Percentiles rank a stretch among this genome's conserved stretches.
Conservation (phyloP, 495 filamentous ascomycete species). For the Neurospora tetraspora region DNA sequence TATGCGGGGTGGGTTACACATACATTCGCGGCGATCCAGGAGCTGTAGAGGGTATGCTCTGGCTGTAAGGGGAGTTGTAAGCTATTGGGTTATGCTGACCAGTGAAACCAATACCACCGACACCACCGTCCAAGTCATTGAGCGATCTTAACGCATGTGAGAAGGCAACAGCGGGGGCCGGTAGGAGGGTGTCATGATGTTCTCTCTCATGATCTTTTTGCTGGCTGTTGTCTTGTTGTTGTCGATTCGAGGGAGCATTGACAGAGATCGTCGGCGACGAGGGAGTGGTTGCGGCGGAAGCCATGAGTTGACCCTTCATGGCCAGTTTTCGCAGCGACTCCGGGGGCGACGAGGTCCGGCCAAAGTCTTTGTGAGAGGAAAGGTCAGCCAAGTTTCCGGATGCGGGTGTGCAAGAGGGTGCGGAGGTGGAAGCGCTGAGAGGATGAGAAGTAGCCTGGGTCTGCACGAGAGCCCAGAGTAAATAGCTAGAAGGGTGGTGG, state of each 20-base stretch:
- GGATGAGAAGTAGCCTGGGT: not conserved
- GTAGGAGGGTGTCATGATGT: constrained; percentile 12
- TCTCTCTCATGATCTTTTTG: not conserved
- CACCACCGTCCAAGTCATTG: constrained; percentile 17
- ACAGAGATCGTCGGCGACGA: constrained; percentile 20
- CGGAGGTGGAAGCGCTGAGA: not conserved
- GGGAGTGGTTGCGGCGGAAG: constrained; percentile 17
- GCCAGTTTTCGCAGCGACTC: constrained; percentile 38
- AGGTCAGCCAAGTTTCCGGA: constrained; percentile 18
- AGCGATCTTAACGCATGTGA: constrained; percentile 28
- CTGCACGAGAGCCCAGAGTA: constrained; percentile 1
- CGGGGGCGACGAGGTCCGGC: constrained; percentile 16
- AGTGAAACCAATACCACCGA: constrained; percentile 8
- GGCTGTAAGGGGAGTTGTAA: constrained; percentile 36
- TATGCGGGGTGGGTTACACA: constrained; percentile 11
- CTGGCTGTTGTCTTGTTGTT: not conserved
- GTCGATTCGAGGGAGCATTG: constrained; percentile 6
- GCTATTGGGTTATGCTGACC: constrained; percentile 14
- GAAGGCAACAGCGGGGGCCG: constrained; percentile 16
- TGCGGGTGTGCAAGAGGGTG: not conserved
- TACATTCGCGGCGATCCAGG: constrained; percentile 45
- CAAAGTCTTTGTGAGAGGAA: constrained; percentile 13
- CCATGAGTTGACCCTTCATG: constrained; percentile 36
- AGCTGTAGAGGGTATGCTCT: constrained; percentile 43
- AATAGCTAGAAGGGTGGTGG: not conserved